Evolutionary conservation across 257 asterid species (phyloP).

Genomic region (Nicotiana undulata): DNA sequence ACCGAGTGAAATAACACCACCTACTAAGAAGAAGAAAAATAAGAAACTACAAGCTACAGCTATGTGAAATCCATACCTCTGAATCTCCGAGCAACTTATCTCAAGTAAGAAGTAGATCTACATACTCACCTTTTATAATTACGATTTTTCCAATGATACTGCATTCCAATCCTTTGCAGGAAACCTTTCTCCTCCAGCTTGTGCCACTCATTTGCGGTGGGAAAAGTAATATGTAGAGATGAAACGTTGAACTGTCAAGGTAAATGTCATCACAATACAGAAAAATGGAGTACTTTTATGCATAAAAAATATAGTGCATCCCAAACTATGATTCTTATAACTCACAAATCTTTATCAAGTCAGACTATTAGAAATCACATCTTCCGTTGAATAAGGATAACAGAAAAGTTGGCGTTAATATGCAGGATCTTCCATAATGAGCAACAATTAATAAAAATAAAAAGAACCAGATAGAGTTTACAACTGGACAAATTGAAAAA

Average conservation of each 20-base stretch:
- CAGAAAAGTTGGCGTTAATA: neutral
- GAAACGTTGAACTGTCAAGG: conserved; percentile 74
- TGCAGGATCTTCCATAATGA: neutral
- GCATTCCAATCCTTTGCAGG: conserved; percentile 90
- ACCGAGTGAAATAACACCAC: neutral
- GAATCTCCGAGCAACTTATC: conserved; percentile 9
- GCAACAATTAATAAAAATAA: neutral
- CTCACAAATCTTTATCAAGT: neutral
- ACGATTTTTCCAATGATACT: conserved; percentile 90
- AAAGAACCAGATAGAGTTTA: neutral
- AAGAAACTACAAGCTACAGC: neutral
- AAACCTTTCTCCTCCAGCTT: conserved; percentile 74
- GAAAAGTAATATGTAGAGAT: conserved; percentile 87
- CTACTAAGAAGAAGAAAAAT: neutral
- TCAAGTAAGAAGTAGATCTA: conserved; percentile 8
- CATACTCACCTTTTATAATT: conserved; percentile 61
- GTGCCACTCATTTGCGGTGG: conserved; percentile 56
- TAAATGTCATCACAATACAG: conserved; percentile 6
- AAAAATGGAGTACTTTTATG: neutral
- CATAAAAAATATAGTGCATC: neutral
- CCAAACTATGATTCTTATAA: neutral
- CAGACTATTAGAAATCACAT: neutral
- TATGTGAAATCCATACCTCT: neutral
- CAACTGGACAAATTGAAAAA: neutral
- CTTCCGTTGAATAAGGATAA: neutral